Evolutionary conservation across 2,329 filamentous ascomycete genomes (phyloP), one percentile per base, ranked within the genome.

Genomic region (Penicillium polonicum): DNA sequence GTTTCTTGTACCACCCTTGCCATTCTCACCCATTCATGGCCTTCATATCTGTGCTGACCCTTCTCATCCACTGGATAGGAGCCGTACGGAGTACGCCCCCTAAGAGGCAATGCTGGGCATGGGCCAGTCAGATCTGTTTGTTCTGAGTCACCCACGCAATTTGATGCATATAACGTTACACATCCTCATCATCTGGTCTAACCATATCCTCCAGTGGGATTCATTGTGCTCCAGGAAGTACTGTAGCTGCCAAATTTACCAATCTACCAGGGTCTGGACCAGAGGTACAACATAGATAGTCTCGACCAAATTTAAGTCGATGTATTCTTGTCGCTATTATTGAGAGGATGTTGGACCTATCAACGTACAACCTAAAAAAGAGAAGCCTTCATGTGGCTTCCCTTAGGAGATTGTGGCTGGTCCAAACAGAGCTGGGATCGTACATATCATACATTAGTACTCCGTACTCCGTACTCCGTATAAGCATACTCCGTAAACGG

Each of bases 181-280:
- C 55, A 56, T 56, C 13, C 54, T 57, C 49, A 33, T 48, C 41
- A 46, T 41, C 33, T 15, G 52, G 36, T 55, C 21, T 39, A n/a
- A 29, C 15, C 23, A 29, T 39, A 10, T 27, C 19, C 42, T 35
- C 27, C 36, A 27, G 19, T 27, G 23, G 15, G 35, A 25, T 23
- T 42, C 27, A 15, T 33, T 43, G 17, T 44, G 29, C 21, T 12
- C 45, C 15, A n/a, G 19, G 27, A 15, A 42, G 38, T 44, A 19
- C 31, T 38, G 15, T 21, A 15, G 21, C 13, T n/a, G 21, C 9
- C 25, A 23, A n/a, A 17, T 5, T 43, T 17, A 8, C 25, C 17
- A 17, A 5, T 49, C 17, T 41, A 17, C 13, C n/a, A 21, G n/a
- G 17, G 12, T 29, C n/a, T 48, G 5, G 38, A 25, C 19, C 38